Conservation (phyloP, 441 rosid species). For the Rhodomyrtus psidioides region DNA sequence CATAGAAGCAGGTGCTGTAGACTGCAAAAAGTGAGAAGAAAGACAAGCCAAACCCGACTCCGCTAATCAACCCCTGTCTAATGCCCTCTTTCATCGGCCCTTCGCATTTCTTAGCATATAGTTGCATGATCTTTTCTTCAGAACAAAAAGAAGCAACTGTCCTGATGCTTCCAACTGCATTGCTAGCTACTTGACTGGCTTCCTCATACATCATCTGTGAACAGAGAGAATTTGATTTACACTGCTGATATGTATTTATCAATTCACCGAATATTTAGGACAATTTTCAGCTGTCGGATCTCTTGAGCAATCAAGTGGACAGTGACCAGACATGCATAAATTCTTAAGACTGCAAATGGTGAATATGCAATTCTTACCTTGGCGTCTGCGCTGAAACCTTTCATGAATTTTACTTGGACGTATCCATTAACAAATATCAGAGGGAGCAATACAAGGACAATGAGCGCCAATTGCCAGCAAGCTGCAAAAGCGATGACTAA, state of each 20-base stretch:
- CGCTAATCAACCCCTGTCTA: slow-evolving; percentile 2
- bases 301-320: background rate
- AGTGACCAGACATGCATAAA: background rate
- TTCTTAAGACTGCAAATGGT: background rate
- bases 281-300: background rate
- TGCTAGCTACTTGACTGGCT: slow-evolving; percentile 15
- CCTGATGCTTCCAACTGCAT: slow-evolving; percentile 15
- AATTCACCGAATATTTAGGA: background rate
- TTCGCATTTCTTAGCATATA: slow-evolving; percentile 8
- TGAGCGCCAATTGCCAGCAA: slow-evolving; percentile 4
- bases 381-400: slow-evolving; percentile 17
- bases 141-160: slow-evolving; percentile 15
- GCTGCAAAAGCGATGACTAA: slow-evolving; percentile 7
- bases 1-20: slow-evolving; percentile 6
- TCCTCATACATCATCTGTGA: slow-evolving; percentile 15
- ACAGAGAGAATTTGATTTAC: background rate
- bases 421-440: slow-evolving; percentile 7
- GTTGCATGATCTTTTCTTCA: slow-evolving; percentile 17
- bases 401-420: slow-evolving; percentile 11
- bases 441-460: slow-evolving; percentile 3
- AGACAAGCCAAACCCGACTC: slow-evolving; percentile 11
- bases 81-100: slow-evolving; percentile 6
- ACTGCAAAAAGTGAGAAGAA: slow-evolving; percentile 3
- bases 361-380: background rate
- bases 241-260: background rate